Base-by-base conservation (phyloP, 441 rosid species). In the Jatropha multifida region DNA sequence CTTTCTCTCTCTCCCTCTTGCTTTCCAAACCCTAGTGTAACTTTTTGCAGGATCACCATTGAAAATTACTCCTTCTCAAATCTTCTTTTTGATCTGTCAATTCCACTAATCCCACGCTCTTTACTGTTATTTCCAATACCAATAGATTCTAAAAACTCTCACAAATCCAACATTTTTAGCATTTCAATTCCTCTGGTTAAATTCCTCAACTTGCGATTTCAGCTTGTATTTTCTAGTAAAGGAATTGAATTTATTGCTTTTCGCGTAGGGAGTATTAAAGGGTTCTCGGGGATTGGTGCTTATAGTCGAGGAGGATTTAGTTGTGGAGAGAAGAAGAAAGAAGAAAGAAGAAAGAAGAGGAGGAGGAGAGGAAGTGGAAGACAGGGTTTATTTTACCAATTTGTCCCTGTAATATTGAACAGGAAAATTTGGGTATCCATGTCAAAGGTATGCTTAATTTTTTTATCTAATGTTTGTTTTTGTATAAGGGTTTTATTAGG, bases 391-490 rank as follows among this genome's bases (percentile, higher is more conserved):
- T 46, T 48, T 76, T 51, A 49, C 12, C 63, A 4, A 10, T 44
- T 60, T 61, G 11, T 17, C 48, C 51, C 58, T 8, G 68, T 27
- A 65, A 73, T 73, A 49, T 63, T n/a, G 23, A 71, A 46, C 32
- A 52, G 27, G 14, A 55, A 14, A 13, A 52, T 18, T 32, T 64
- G 32, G 41, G 49, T 48, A 60, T 68, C 58, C 77, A 74, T 74
- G 81, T 78, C 61, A 62, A 68, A 68, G 77, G 81, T 78, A 65
- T 42, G 56, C 42, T 71, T 58, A 58, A 17, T 18, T 23, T 20
- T 14, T 76, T 69, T 65, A 67, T 72, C 65, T 75, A n/a, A 46
- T 68, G n/a, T 38, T 49, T 18, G 32, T 12, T 51, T 12, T 59
- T 38, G 20, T 37, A 6, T 17, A 5, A 11, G 23, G 40, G 23